Percentiles rank a stretch among this genome's conserved stretches.
Conservation (phyloP, 2,329 filamentous ascomycete species). For the Trichophyton benhamiae region DNA sequence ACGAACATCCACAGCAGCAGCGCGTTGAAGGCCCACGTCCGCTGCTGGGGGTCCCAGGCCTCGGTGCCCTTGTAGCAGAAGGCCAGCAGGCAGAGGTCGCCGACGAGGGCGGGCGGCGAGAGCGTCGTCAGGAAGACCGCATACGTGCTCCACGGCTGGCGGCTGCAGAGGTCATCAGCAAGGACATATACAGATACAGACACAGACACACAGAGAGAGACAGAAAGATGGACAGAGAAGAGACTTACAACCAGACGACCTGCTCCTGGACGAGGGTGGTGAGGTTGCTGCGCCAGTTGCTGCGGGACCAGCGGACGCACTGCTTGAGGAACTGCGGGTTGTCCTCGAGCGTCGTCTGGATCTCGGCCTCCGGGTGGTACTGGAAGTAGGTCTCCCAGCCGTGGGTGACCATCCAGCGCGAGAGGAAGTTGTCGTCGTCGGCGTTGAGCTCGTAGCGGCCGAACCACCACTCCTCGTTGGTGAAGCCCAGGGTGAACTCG, state of each 20-base stretch:
- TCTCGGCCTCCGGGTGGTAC: constrained; percentile 79
- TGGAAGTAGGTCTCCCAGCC: constrained; percentile 92
- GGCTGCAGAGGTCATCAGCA: constrained; percentile 41
- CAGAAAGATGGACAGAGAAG: no score
- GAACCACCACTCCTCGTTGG: constrained; percentile 71
- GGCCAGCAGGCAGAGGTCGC: constrained; percentile 61
- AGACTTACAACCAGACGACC: constrained; percentile 76
- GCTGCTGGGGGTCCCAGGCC: constrained; percentile 44
- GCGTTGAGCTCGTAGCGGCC: constrained; percentile 80
- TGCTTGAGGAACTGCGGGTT: constrained; percentile 82
- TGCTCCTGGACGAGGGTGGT: constrained; percentile 76
- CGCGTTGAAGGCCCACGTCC: constrained; percentile 45
- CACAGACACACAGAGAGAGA: not conserved
- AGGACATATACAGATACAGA: not conserved
- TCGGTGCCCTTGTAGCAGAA: constrained; percentile 58
- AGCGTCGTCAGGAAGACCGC: constrained; percentile 86
- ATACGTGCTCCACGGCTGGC: constrained; percentile 87
- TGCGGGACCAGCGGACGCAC: constrained; percentile 87
- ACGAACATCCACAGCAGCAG: constrained; percentile 69
- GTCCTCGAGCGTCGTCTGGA: constrained; percentile 86
- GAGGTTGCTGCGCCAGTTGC: constrained; percentile 95
- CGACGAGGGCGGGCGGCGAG: constrained; percentile 69
- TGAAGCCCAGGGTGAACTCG: constrained; percentile 78
- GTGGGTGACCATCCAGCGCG: constrained; percentile 85
- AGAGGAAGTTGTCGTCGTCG: constrained; percentile 97